Evolutionary conservation across 345 rosid genomes (phyloP).

Genomic region (Aquilaria yunnanensis): DNA sequence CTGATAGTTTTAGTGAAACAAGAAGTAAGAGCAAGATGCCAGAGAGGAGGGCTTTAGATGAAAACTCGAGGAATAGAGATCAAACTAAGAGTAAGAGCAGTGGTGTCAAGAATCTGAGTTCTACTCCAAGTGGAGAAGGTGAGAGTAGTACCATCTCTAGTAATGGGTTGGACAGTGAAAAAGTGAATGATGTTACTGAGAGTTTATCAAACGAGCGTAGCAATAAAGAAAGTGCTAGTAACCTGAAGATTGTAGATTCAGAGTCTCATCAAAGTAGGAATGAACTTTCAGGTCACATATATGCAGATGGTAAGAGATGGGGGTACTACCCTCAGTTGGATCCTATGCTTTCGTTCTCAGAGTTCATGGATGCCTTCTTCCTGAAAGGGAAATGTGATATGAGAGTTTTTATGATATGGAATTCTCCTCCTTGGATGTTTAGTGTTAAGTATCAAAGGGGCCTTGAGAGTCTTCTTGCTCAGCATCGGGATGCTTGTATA

Average conservation of each 20-base stretch:
- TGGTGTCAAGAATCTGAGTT: conserved; percentile 1
- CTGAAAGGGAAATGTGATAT: conserved; percentile 45
- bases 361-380: conserved; percentile 64
- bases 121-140: conserved; percentile 1
- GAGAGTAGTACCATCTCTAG: not conserved
- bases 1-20: conserved; percentile 14
- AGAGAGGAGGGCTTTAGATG: conserved; percentile 49
- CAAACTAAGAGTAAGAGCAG: conserved; percentile 2
- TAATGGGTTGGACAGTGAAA: conserved; percentile 1
- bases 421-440: conserved; percentile 94
- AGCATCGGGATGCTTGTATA: conserved; percentile 79
- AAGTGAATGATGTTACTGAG: not conserved
- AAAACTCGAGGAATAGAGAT: conserved; percentile 15
- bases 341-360: conserved; percentile 58
- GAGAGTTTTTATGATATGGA: conserved; percentile 93
- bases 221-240: conserved; percentile 11
- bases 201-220: conserved; percentile 2
- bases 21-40: conserved; percentile 35
- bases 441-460: conserved; percentile 87
- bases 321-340: conserved; percentile 85
- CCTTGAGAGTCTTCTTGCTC: conserved; percentile 75
- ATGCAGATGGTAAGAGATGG: conserved; percentile 90
- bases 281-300: conserved; percentile 46
- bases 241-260: conserved; percentile 11
- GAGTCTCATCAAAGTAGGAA: conserved; percentile 20